phyloP scores from a whole-genome alignment of 495 filamentous ascomycete genomes.

The Trichoderma virens region DNA sequence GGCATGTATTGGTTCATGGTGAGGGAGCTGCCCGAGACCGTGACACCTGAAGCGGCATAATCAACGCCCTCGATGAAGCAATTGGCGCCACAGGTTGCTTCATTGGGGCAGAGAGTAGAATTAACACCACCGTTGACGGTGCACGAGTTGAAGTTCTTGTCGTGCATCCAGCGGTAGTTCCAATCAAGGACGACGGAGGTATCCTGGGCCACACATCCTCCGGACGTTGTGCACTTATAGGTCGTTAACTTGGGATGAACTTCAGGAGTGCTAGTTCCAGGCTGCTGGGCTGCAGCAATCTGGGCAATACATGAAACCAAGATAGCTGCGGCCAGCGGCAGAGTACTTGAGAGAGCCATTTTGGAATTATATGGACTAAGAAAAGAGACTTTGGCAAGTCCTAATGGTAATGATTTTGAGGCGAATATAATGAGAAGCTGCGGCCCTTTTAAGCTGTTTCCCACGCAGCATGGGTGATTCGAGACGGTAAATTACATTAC shows the following conservation, averaged over 20 bases:
- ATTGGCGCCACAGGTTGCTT: conserved; percentile 40
- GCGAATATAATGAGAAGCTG: not conserved
- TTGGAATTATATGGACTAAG: not conserved
- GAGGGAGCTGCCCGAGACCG: conserved; percentile 31
- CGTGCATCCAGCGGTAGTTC: conserved; percentile 41
- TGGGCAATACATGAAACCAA: not conserved
- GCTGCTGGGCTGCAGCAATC: conserved; percentile 14
- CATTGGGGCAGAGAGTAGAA: conserved; percentile 39
- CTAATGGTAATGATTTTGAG: not conserved
- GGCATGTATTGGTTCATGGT: conserved; percentile 37
- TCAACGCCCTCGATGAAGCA: conserved; percentile 38
- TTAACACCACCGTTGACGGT: conserved; percentile 38
- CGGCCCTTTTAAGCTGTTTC: not conserved
- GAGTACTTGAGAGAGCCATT: not conserved
- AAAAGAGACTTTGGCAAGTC: not conserved
- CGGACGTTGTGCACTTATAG: conserved; percentile 38
- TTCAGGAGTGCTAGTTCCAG: conserved; percentile 32
- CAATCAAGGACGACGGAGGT: conserved; percentile 44
- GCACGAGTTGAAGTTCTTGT: conserved; percentile 27
- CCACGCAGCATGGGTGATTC: not conserved
- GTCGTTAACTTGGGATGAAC: conserved; percentile 42
- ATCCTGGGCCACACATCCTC: conserved; percentile 37
- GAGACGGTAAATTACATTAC: not conserved
- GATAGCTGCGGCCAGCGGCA: not conserved
- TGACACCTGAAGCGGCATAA: conserved; percentile 40